Evolutionary conservation across 495 filamentous ascomycete genomes (phyloP).

Genomic region (Aspergillus hancockii): DNA sequence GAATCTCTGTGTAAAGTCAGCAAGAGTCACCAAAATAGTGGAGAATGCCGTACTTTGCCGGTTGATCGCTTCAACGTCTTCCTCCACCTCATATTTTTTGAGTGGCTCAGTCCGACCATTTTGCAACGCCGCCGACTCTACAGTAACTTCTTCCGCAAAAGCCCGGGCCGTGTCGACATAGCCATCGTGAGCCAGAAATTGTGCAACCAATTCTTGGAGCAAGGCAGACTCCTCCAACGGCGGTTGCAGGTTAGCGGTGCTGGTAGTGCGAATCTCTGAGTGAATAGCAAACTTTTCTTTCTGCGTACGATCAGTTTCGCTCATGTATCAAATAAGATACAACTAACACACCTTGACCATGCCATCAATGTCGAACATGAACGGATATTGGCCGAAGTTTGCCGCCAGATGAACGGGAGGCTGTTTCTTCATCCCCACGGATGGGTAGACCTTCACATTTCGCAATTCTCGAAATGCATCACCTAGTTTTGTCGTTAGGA

Average conservation of each 20-base stretch:
- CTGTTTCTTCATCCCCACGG: slow-evolving; percentile 87
- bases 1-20: slow-evolving; percentile 62
- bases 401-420: slow-evolving; percentile 77
- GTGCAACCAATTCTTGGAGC: slow-evolving; percentile 79
- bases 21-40: not conserved
- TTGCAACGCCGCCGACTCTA: slow-evolving; percentile 66
- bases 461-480: slow-evolving; percentile 80
- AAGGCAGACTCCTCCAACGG: slow-evolving; percentile 72
- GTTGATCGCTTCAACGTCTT: slow-evolving; percentile 85
- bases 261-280: slow-evolving; percentile 54
- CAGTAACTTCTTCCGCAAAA: slow-evolving; percentile 80
- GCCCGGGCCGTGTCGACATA: slow-evolving; percentile 93
- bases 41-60: slow-evolving; percentile 68
- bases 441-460: slow-evolving; percentile 72
- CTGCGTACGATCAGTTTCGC: slow-evolving; percentile 40
- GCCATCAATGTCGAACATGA: slow-evolving; percentile 89
- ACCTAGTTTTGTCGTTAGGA: slow-evolving; percentile 50
- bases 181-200: slow-evolving; percentile 92
- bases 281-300: slow-evolving; percentile 61
- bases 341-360: slow-evolving; percentile 68
- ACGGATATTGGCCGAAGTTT: slow-evolving; percentile 91
- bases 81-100: slow-evolving; percentile 69
- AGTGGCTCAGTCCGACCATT: slow-evolving; percentile 53
- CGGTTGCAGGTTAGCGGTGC: slow-evolving; percentile 59
- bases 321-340: not conserved